Conservation (phyloP, 2,329 filamentous ascomycete genomes). For the Xylariales sp. region DNA sequence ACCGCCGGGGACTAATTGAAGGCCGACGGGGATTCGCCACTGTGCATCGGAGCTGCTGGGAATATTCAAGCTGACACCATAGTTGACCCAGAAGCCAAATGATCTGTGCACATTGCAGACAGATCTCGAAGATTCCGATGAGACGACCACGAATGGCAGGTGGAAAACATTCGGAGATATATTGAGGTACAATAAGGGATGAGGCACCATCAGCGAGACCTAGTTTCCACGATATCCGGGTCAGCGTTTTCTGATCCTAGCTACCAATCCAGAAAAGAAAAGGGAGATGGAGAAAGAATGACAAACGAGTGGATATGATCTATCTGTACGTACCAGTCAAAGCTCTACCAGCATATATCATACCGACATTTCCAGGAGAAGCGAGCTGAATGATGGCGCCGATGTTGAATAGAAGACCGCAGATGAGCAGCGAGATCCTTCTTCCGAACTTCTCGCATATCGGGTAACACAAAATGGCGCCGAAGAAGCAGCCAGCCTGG, state of each 20-base stretch:
- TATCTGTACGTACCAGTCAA: conserved; percentile 37
- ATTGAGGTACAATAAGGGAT: conserved; percentile 32
- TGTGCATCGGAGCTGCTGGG: conserved; percentile 15
- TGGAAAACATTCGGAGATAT: conserved; percentile 29
- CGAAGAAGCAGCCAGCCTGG: conserved; percentile 61
- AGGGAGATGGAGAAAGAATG: no score
- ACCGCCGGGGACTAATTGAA: conserved; percentile 18
- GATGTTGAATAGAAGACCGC: conserved; percentile 28
- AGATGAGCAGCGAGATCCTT: conserved; percentile 32
- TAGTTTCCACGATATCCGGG: no score
- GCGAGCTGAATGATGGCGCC: conserved; percentile 17
- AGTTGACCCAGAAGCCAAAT: conserved; percentile 29
- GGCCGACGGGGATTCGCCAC: conserved; percentile 20
- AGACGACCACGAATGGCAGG: conserved; percentile 41
- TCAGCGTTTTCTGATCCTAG: no score
- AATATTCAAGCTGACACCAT: conserved; percentile 24
- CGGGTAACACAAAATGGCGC: conserved; percentile 43
- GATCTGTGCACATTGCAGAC: neutral
- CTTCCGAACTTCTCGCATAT: conserved; percentile 36
- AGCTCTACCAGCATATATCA: conserved; percentile 37
- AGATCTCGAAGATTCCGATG: conserved; percentile 40
- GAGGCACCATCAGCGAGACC: conserved; percentile 38
- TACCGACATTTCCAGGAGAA: conserved; percentile 15
- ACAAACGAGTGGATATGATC: no score
- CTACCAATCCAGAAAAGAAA: no score